A percentile compares a stretch with the other conserved stretches of the same genome.
Evolutionary conservation across 2,329 filamentous ascomycete genomes (phyloP).

Genomic region (Fusarium sulawesiense): DNA sequence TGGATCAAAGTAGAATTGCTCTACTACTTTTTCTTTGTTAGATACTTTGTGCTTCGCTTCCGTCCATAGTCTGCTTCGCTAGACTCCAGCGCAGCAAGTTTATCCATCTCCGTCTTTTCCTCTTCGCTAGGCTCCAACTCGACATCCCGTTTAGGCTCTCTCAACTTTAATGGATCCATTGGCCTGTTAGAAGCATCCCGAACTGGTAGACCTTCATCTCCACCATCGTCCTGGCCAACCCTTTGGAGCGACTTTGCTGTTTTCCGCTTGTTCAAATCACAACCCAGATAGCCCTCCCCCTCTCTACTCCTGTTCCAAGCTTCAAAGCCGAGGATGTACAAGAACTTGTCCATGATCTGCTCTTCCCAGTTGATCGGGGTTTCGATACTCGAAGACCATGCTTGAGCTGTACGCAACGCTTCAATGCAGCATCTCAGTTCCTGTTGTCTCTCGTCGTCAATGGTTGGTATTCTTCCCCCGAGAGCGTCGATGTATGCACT

Average conservation of each 20-base stretch:
- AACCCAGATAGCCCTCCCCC: not conserved
- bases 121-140: fast-evolving
- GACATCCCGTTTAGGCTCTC: too few species aligned
- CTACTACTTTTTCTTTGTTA: too few species aligned
- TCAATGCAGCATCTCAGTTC: not conserved
- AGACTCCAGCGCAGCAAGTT: too few species aligned
- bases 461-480: fast-evolving
- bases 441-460: fast-evolving
- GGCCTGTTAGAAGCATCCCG: too few species aligned
- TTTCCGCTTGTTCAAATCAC: conserved; percentile 1
- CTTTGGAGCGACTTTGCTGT: not conserved
- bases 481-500: not conserved
- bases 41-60: too few species aligned
- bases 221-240: fast-evolving
- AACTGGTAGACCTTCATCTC: too few species aligned
- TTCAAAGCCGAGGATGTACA: not conserved
- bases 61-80: too few species aligned
- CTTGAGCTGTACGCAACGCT: not conserved
- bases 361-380: not conserved
- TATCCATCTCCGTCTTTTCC: too few species aligned
- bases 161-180: not conserved
- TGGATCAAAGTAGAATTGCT: too few species aligned
- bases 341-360: not conserved
- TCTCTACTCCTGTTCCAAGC: conserved; percentile 8
- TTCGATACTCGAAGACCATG: not conserved